Base-by-base conservation (phyloP, 371 early-diverging fungal genomes). In the Smittium culicis region DNA sequence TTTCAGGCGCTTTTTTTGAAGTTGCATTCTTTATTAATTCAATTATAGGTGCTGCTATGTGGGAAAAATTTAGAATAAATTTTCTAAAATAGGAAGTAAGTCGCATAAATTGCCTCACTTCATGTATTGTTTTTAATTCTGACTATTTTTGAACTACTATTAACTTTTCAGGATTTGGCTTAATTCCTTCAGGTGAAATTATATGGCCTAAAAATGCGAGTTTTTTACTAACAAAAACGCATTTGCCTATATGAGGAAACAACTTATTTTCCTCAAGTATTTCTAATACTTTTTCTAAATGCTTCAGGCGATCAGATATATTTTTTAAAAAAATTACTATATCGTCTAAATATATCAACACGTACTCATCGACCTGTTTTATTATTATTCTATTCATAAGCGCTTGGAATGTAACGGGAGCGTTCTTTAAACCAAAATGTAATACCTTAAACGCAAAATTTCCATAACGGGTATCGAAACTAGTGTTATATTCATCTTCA, bases 301-400 rank as follows among this genome's bases (percentile, higher is more conserved):
- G 78, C 3, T 57, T 1, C 2, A 65, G 32, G 60, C 85, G 84
- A 30, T 83, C 79, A 11, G 78, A 73, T 25, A 34, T 24, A 11
- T 72, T 75, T 17, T 75, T 62, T 8, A 78, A 78, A 63, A 72
- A 85, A 27, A 88, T 80, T 0, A 85, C 64, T 0, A 85, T 81
- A 66, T 85, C 82, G 67, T 88, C 85, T 0, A 86, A 57, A 35
- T 82, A 86, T 1, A 81, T 72, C 0, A 81, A 57, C 0, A 73
- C 73, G 31, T 67, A 81, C 2, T 73, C 68, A 61, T 80, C 81
- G 0, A 78, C 30, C 30, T 70, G 67, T 1, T 75, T 71, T 0
- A 66, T 35, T 0, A 86, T 71, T 0, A 81, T 64, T 0, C 66
- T 16, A 55, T 75, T 74, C 74, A 85, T 80, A 1, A 69, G 24